Percentiles rank a stretch among this genome's conserved stretches.
These are phyloP conservation scores for Phytophthora pistaciae DNA, from an alignment of 352 stramenopile species.

Conservation along the genomic window DNA sequence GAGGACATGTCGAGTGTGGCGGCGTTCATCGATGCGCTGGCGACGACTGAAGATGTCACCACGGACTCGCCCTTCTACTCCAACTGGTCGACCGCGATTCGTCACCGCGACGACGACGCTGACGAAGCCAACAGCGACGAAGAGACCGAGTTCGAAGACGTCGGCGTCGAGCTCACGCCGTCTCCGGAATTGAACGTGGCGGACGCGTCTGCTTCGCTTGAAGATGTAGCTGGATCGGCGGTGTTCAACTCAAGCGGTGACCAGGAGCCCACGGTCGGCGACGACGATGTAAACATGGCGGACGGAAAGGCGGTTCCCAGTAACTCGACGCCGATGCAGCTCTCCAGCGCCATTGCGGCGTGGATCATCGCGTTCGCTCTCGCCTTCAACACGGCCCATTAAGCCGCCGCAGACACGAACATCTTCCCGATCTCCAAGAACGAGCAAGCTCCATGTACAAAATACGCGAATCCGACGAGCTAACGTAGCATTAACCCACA, in stretches of 20 bases:
- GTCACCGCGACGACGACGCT: neutral
- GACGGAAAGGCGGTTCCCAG: constrained; percentile 2
- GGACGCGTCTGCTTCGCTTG: constrained; percentile 3
- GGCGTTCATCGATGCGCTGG: constrained; percentile 21
- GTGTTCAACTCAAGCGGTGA: constrained; percentile 5
- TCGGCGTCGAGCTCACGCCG: constrained; percentile 6
- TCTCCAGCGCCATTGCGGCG: neutral
- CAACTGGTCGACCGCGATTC: constrained; percentile 11
- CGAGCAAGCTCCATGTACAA: neutral
- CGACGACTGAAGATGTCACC: neutral
- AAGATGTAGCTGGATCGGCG: neutral
- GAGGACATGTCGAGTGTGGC: constrained; percentile 13
- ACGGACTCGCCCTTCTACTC: constrained; percentile 12
- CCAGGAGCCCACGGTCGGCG: constrained; percentile 1
- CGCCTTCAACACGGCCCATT: neutral
- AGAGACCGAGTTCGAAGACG: constrained; percentile 2
- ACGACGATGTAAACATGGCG: constrained; percentile 20
- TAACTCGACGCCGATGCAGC: neutral
- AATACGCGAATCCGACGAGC: neutral
- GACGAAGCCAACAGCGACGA: neutral
- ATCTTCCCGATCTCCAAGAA: neutral
- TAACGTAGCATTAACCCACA: neutral
- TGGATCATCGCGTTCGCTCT: constrained; percentile 3
- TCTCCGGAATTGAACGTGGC: constrained; percentile 10
- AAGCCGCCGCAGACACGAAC: neutral